These are phyloP conservation scores for Thielaviopsis cerberus DNA, from an alignment of 2,329 filamentous ascomycete species.

Conservation along the genomic window DNA sequence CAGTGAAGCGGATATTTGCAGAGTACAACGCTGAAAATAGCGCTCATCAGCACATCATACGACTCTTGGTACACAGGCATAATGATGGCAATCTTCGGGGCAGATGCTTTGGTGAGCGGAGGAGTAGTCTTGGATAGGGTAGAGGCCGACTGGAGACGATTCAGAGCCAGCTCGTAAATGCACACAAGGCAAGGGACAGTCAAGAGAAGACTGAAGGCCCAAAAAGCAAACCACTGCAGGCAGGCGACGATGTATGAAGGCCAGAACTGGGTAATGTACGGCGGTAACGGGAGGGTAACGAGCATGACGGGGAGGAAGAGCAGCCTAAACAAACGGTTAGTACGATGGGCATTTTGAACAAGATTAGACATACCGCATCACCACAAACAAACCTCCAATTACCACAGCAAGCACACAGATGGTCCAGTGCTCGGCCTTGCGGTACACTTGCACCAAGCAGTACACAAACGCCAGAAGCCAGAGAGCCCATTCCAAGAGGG, in stretches of 20 bases:
- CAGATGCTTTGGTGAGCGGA: slow-evolving; percentile 64
- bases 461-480: slow-evolving; percentile 91
- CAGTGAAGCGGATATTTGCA: not conserved
- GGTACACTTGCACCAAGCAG: slow-evolving; percentile 71
- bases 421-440: slow-evolving; percentile 77
- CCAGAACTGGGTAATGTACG: slow-evolving; percentile 46
- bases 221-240: slow-evolving; percentile 91
- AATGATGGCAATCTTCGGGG: slow-evolving; percentile 85
- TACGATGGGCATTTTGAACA: not conserved
- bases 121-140: slow-evolving; percentile 59
- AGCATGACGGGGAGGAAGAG: not conserved
- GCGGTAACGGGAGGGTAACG: not conserved
- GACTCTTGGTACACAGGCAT: slow-evolving; percentile 96
- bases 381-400: slow-evolving; percentile 55
- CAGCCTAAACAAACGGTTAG: not conserved
- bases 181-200: slow-evolving; percentile 86
- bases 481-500: slow-evolving; percentile 79
- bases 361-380: slow-evolving; percentile 42
- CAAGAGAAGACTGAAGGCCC: slow-evolving; percentile 70
- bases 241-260: slow-evolving; percentile 47
- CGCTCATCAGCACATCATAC: slow-evolving; percentile 64
- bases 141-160: slow-evolving; percentile 46
- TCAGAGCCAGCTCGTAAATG: slow-evolving; percentile 76
- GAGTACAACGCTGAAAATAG: slow-evolving; percentile 21
- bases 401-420: slow-evolving; percentile 60